Conservation (phyloP, 148 eudicot genomes). For the Rhododendron henanense region DNA sequence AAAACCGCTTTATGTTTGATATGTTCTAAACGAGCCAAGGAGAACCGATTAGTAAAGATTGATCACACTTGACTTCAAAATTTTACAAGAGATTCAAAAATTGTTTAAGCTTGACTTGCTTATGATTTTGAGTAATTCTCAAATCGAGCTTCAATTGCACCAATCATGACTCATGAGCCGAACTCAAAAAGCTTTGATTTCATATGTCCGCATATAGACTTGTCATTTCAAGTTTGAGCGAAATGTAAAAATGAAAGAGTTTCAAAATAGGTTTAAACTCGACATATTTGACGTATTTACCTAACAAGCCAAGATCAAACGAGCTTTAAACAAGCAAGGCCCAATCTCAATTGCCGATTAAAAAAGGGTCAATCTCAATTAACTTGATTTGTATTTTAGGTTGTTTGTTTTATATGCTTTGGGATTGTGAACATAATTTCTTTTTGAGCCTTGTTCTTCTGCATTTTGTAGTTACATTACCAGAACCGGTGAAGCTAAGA, state of each 20-base stretch:
- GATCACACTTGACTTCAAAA: neutral
- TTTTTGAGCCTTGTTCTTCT: neutral
- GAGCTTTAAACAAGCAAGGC: no score
- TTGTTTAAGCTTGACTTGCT: no score
- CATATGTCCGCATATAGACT: neutral
- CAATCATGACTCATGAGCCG: neutral
- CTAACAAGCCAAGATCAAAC: no score
- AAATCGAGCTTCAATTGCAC: neutral
- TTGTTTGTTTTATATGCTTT: neutral
- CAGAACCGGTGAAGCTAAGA: constrained; percentile 59
- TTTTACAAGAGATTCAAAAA: no score
- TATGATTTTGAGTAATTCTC: neutral
- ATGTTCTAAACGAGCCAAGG: neutral
- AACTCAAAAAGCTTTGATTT: neutral
- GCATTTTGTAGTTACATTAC: constrained; percentile 44
- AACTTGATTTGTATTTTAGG: no score
- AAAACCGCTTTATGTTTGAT: neutral
- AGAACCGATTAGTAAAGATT: neutral
- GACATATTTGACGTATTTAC: neutral
- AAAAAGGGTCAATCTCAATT: no score
- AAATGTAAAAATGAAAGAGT: neutral
- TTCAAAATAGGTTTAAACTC: neutral
- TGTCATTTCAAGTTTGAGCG: no score
- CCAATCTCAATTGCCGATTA: no score
- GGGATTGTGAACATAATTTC: neutral